Percentiles rank a stretch among this genome's conserved stretches.
Evolutionary conservation across 345 rosid species (phyloP).

Genomic region (Lepidium didymum): DNA sequence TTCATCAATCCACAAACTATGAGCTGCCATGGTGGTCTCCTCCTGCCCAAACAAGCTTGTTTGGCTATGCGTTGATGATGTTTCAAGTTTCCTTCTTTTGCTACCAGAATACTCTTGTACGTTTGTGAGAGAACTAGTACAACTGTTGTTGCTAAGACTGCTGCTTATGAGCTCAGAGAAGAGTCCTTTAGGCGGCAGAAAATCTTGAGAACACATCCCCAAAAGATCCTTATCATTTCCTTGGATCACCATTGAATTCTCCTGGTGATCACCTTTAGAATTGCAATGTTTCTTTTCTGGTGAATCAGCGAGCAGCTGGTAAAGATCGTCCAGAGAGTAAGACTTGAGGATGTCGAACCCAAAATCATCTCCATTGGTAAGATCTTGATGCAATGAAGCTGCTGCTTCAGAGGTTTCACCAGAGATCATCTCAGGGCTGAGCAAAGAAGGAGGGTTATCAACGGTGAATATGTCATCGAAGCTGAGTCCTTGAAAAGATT

Average conservation of each 20-base stretch:
- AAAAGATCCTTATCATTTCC: slow-evolving; percentile 37
- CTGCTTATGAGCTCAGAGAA: slow-evolving; percentile 73
- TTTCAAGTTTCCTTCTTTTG: slow-evolving; percentile 48
- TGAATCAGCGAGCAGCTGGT: slow-evolving; percentile 44
- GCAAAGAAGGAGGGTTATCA: slow-evolving; percentile 30
- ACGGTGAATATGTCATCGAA: slow-evolving; percentile 33
- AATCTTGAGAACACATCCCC: slow-evolving; percentile 28
- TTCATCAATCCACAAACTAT: slow-evolving; percentile 70
- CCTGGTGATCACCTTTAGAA: not conserved
- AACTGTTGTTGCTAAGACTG: slow-evolving; percentile 45
- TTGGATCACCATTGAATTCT: slow-evolving; percentile 24
- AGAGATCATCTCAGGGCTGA: slow-evolving; percentile 22
- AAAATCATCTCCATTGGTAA: slow-evolving; percentile 26
- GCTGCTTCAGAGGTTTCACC: not conserved
- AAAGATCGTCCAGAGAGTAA: slow-evolving; percentile 40
- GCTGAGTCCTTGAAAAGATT: slow-evolving; percentile 32
- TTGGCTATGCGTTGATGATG: slow-evolving; percentile 27
- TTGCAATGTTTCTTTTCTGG: slow-evolving; percentile 21
- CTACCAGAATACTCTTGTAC: slow-evolving; percentile 8
- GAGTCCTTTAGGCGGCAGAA: slow-evolving; percentile 45
- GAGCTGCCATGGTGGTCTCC: slow-evolving; percentile 21
- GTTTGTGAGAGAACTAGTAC: slow-evolving; percentile 24
- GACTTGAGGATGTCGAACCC: slow-evolving; percentile 38
- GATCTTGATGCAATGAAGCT: slow-evolving; percentile 1
- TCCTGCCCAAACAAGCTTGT: slow-evolving; percentile 10